phyloP scores from a whole-genome alignment of 768 basidiomycete species.

The Mycena galopus region DNA sequence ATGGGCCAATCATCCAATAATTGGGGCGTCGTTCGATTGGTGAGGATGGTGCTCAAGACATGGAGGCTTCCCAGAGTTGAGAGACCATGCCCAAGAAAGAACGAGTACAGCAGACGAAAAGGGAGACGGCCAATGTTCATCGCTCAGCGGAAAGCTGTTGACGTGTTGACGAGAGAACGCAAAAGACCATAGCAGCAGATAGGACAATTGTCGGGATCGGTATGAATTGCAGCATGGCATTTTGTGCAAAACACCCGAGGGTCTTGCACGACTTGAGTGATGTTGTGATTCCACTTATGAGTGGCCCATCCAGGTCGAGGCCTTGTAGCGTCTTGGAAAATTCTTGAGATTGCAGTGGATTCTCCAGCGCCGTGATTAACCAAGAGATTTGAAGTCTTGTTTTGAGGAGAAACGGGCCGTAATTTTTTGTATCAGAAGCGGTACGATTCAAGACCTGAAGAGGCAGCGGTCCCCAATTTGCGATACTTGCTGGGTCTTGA shows the following conservation, averaged over 20 bases:
- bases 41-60: not conserved
- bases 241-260: too few relatives aligned
- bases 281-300: too few relatives aligned
- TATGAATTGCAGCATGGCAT: too few relatives aligned
- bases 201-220: not conserved
- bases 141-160: too few relatives aligned
- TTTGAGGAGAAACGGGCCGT: not conserved
- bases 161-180: not conserved
- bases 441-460: too few relatives aligned
- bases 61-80: not conserved
- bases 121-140: not conserved
- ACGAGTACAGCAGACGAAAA: not conserved
- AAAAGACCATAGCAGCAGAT: not conserved
- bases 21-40: not conserved
- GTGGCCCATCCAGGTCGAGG: not conserved
- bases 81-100: not conserved
- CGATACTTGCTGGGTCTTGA: too few relatives aligned
- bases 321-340: too few relatives aligned
- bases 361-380: not conserved
- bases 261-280: not conserved
- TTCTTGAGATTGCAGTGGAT: constrained; percentile 5
- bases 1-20: not conserved
- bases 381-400: constrained; percentile 1
- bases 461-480: too few relatives aligned
- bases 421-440: not conserved